phyloP scores from a whole-genome alignment of 2,329 filamentous ascomycete species.

The Teratosphaeria nubilosa region DNA sequence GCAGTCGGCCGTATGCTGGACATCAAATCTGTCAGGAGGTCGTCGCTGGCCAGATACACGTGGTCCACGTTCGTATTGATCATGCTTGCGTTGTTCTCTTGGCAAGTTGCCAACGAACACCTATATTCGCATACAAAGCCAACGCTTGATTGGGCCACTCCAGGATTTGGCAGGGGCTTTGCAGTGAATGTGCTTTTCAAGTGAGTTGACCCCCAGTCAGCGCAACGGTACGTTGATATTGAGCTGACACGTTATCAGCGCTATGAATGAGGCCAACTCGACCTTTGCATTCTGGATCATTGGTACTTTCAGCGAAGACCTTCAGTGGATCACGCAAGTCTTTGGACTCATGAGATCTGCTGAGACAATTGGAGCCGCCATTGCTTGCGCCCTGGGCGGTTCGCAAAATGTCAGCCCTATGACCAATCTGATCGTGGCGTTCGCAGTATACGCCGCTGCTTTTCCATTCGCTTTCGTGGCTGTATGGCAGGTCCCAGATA shows the following conservation, averaged over 20 bases:
- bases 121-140: constrained; percentile 39
- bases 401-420: not conserved
- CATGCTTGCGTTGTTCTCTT: constrained; percentile 35
- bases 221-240: not conserved
- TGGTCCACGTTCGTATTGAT: constrained; percentile 49
- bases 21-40: not conserved
- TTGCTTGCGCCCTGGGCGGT: not conserved
- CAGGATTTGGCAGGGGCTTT: constrained; percentile 57
- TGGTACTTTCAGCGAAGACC: not conserved
- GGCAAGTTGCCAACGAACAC: constrained; percentile 54
- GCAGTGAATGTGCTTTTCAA: constrained; percentile 20
- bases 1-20: not conserved
- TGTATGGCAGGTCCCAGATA: not conserved
- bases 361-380: not conserved
- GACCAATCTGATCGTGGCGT: not conserved
- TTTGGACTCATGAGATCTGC: not conserved
- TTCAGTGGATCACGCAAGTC: not conserved
- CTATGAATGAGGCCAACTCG: not conserved
- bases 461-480: not conserved
- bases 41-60: not conserved
- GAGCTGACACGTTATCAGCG: not conserved
- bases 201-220: not conserved
- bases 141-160: constrained; percentile 54
- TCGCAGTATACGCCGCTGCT: not conserved
- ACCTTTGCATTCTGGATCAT: not conserved